Evolutionary conservation across 805 yeast genomes (phyloP).

Genomic region (Candida maesae): DNA sequence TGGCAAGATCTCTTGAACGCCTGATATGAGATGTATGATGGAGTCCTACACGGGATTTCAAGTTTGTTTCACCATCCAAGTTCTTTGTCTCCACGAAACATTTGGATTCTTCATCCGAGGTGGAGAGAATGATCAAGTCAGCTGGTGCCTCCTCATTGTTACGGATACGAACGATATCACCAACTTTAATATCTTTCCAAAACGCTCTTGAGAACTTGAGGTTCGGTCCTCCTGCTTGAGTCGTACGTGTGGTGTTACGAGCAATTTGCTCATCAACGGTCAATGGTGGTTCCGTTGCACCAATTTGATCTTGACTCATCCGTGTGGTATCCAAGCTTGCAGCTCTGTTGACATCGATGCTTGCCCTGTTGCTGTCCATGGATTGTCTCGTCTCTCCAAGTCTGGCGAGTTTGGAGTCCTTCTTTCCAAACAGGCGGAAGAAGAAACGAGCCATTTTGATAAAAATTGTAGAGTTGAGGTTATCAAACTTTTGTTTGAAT

Average conservation of each 20-base stretch:
- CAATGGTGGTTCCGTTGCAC: neutral
- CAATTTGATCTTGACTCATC: slow-evolving; percentile 1
- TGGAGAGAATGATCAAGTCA: slow-evolving; percentile 58
- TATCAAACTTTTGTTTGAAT: slow-evolving; percentile 54
- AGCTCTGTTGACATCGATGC: slow-evolving; percentile 2
- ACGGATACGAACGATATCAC: slow-evolving; percentile 67
- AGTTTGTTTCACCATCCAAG: slow-evolving; percentile 75
- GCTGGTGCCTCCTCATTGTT: slow-evolving; percentile 81
- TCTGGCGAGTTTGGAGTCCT: slow-evolving; percentile 8
- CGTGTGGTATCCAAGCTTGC: slow-evolving; percentile 5
- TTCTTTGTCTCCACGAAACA: slow-evolving; percentile 77
- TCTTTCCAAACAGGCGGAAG: slow-evolving; percentile 16
- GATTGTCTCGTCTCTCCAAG: slow-evolving; percentile 12
- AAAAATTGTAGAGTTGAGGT: slow-evolving; percentile 35
- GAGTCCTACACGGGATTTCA: slow-evolving; percentile 69
- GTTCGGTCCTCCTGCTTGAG: neutral
- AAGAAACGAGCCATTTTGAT: slow-evolving; percentile 22
- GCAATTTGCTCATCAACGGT: slow-evolving; percentile 8
- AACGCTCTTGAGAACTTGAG: slow-evolving; percentile 31
- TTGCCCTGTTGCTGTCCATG: slow-evolving; percentile 15
- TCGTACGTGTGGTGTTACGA: slow-evolving; percentile 3
- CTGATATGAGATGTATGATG: slow-evolving; percentile 49
- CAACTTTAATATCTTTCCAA: slow-evolving; percentile 73
- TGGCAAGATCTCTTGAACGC: slow-evolving; percentile 43
- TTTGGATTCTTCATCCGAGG: slow-evolving; percentile 59